Evolutionary conservation across 2,329 filamentous ascomycete genomes (phyloP).

Genomic region (Triangularia verruculosa): DNA sequence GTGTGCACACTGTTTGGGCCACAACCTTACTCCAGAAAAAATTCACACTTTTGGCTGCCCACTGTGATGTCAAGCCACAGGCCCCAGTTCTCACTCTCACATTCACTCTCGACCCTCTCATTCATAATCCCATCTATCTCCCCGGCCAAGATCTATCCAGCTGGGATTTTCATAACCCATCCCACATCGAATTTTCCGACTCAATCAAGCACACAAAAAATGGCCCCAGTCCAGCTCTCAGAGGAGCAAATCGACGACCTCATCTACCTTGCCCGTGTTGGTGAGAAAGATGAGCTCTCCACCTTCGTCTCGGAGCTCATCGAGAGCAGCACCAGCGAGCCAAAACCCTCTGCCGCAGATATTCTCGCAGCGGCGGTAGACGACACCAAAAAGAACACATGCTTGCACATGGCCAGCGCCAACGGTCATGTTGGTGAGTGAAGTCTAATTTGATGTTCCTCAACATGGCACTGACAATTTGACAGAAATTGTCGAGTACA

Average conservation of each 20-base stretch:
- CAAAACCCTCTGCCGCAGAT: slow-evolving; percentile 57
- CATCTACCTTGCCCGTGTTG: slow-evolving; percentile 78
- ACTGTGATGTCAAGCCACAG: slow-evolving; percentile 17
- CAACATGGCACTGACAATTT: slow-evolving; percentile 7
- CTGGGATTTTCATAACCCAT: not conserved
- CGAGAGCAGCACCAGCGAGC: slow-evolving; percentile 42
- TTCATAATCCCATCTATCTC: not conserved
- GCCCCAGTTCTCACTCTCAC: not conserved
- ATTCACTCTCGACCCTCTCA: not conserved
- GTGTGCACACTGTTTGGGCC: slow-evolving; percentile 20
- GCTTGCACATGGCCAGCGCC: slow-evolving; percentile 86
- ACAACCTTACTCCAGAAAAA: slow-evolving; percentile 6
- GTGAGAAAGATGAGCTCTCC: slow-evolving; percentile 69
- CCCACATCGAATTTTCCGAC: not conserved
- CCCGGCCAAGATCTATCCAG: not conserved
- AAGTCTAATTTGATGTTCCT: not conserved
- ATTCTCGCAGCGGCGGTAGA: slow-evolving; percentile 71
- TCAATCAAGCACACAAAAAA: slow-evolving; percentile 10
- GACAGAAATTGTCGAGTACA: slow-evolving; percentile 44
- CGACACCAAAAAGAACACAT: slow-evolving; percentile 67
- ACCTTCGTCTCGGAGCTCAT: slow-evolving; percentile 57
- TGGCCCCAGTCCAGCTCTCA: slow-evolving; percentile 49
- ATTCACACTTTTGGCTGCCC: slow-evolving; percentile 13
- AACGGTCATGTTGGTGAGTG: slow-evolving; percentile 78
- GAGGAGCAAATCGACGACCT: slow-evolving; percentile 89